A percentile compares a stretch with the other conserved stretches of the same genome.
Evolutionary conservation across 2,329 filamentous ascomycete species (phyloP).

Genomic region (Periglandula ipomoeae): DNA sequence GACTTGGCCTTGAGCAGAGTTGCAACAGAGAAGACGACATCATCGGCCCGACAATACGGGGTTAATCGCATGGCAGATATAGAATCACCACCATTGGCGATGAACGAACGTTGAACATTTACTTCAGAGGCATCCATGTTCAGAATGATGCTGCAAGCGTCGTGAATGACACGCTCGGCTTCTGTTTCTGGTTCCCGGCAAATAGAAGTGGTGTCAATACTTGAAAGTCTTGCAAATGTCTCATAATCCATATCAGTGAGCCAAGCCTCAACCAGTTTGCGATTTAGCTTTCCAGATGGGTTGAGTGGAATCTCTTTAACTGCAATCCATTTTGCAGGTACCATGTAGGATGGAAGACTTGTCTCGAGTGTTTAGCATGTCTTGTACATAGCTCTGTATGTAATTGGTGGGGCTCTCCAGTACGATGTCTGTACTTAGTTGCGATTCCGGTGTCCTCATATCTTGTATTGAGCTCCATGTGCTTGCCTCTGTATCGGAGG

Average conservation of each 20-base stretch:
- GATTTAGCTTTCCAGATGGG: conserved; percentile 12
- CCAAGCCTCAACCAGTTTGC: conserved; percentile 6
- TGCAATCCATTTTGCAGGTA: conserved; percentile 11
- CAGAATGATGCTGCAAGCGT: conserved; percentile 32
- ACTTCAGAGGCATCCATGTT: conserved; percentile 22
- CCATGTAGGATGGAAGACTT: conserved; percentile 12
- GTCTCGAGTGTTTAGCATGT: conserved; percentile 8
- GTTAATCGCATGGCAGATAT: conserved; percentile 33
- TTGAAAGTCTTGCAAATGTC: background rate
- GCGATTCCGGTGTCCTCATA: background rate
- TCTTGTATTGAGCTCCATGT: background rate
- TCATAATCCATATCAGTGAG: background rate
- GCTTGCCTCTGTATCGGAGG: background rate
- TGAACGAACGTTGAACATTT: conserved; percentile 24
- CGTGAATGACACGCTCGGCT: conserved; percentile 5
- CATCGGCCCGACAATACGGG: conserved; percentile 25
- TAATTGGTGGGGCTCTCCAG: background rate
- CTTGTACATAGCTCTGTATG: conserved; percentile 1
- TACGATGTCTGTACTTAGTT: background rate
- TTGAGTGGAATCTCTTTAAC: conserved; percentile 10
- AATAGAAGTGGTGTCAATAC: background rate
- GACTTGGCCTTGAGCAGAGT: conserved; percentile 1
- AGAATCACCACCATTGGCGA: conserved; percentile 33
- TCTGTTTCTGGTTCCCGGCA: background rate
- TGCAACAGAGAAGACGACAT: conserved; percentile 20